Evolutionary conservation across 352 stramenopile species (phyloP), one percentile per base, ranked within the genome.

Genomic region (Globisporangium nunn): DNA sequence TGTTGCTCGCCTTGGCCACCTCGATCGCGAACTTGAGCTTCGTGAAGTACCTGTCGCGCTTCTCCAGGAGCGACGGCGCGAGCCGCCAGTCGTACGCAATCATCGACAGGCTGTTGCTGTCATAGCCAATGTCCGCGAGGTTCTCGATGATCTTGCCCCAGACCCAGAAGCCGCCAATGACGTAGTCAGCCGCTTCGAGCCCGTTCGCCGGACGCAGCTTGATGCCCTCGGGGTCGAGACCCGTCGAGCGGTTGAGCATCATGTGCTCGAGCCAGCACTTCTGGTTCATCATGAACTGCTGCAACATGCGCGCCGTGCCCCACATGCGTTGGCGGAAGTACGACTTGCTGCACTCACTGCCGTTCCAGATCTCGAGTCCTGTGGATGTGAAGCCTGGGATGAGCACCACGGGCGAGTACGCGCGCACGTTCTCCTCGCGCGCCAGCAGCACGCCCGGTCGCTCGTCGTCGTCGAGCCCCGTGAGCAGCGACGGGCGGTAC

Each of bases 91-190:
- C 86, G 68, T 94, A 96, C 50, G 81, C 75, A 10, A 78, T 77
- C 78, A 93, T 91, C 64, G 79, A 87, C 74, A 98, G 89, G 49
- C 70, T 91, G 55, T 85, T 93, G 62, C 74, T 86, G 77, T 97
- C 93, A 61, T 98, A 98, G 48, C 92, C 93, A 56, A 98, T 92
- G 63, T 93, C 85, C 7, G 87, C 87, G 50, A 96, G 61, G 61
- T 94, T 95, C 67, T 95, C 80, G 59, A 96, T 85, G 52, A 96
- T 68, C 58, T 97, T 97, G 23, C 76, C 78, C 91, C 91, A 98
- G 39, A 98, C 92, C 93, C 91, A 98, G 75, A 96, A 98, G 31
- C 82, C 91, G 7, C 81, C 85, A 54, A 98, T 95, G 50, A 98
- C 81, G 59, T 96, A 98, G 63, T 98, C 95, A 8, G 93, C 93